These are phyloP conservation scores for Mycena galopus DNA, from an alignment of 768 basidiomycete species.

Conservation along the genomic window DNA sequence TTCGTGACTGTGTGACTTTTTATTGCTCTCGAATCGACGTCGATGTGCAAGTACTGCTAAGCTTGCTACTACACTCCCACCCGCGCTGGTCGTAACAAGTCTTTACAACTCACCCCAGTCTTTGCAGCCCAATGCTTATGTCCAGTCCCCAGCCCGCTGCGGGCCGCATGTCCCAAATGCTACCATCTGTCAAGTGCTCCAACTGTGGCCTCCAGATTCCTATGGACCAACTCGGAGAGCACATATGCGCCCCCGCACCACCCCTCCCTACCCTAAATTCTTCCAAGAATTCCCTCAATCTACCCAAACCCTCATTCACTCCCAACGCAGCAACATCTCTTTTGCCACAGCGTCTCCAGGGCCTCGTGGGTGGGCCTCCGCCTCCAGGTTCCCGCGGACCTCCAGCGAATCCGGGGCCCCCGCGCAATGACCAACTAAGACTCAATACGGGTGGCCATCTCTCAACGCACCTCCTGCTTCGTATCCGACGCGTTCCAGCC, in stretches of 20 bases:
- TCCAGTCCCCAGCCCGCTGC: constrained; percentile 42
- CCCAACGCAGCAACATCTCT: constrained; percentile 58
- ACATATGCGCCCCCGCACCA: constrained; percentile 72
- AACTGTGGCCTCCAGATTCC: constrained; percentile 80
- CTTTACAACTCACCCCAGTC: constrained; percentile 29
- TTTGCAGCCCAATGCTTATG: constrained; percentile 41
- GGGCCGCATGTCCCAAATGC: constrained; percentile 75
- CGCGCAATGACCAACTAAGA: constrained; percentile 46
- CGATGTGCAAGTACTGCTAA: background rate
- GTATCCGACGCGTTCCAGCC: constrained; percentile 52
- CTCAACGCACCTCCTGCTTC: constrained; percentile 38
- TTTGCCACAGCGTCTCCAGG: constrained; percentile 64
- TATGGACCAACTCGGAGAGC: constrained; percentile 80
- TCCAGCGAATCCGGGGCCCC: constrained; percentile 24
- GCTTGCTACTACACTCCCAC: constrained; percentile 10
- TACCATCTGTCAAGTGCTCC: constrained; percentile 90
- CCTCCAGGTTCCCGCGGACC: constrained; percentile 15
- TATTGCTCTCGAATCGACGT: background rate
- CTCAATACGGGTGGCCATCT: constrained; percentile 46
- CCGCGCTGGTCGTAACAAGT: constrained; percentile 49
- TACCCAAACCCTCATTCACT: constrained; percentile 54
- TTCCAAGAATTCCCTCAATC: constrained; percentile 48
- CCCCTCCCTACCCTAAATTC: constrained; percentile 56
- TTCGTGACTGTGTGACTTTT: too few relatives aligned
- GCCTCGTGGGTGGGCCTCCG: constrained; percentile 48